phyloP scores from a whole-genome alignment of 768 basidiomycete genomes.

The Dentipellis fragilis region DNA sequence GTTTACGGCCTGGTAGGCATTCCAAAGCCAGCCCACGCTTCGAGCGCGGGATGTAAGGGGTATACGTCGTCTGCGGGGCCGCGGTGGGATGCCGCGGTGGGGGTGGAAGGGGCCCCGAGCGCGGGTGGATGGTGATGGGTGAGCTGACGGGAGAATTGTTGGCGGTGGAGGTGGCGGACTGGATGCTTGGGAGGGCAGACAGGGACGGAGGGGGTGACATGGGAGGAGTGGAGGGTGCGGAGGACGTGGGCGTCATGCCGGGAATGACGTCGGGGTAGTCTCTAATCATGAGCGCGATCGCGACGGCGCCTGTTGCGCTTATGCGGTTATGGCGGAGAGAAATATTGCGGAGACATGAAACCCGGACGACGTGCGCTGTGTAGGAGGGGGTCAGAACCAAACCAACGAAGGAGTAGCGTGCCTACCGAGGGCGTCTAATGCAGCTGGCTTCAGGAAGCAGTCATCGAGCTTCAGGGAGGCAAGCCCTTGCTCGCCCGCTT shows the following conservation, averaged over 20 bases:
- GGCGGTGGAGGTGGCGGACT: conserved; percentile 21
- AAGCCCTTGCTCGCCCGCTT: conserved; percentile 43
- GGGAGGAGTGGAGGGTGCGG: conserved; percentile 17
- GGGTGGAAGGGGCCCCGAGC: conserved; percentile 32
- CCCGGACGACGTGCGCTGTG: conserved; percentile 73
- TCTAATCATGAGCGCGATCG: conserved; percentile 90
- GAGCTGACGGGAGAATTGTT: conserved; percentile 16
- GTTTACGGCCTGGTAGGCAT: conserved; percentile 21
- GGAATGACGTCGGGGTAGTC: conserved; percentile 83
- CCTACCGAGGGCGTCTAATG: conserved; percentile 75
- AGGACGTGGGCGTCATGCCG: conserved; percentile 16
- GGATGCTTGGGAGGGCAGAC: conserved; percentile 22
- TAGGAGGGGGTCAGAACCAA: not conserved
- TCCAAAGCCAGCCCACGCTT: conserved; percentile 39
- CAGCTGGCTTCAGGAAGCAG: conserved; percentile 62
- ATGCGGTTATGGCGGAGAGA: conserved; percentile 88
- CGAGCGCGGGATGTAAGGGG: conserved; percentile 70
- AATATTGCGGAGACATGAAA: conserved; percentile 77
- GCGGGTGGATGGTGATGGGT: conserved; percentile 4
- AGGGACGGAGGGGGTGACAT: conserved; percentile 23
- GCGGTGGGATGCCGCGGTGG: conserved; percentile 43
- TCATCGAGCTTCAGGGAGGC: conserved; percentile 84
- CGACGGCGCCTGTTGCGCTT: conserved; percentile 74
- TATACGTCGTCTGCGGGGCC: conserved; percentile 62
- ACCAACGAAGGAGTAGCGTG: conserved; percentile 6